Percentiles rank a stretch among this genome's conserved stretches.
Evolutionary conservation across 305 asterid genomes (phyloP).

Genomic region (Solanum hybrid): DNA sequence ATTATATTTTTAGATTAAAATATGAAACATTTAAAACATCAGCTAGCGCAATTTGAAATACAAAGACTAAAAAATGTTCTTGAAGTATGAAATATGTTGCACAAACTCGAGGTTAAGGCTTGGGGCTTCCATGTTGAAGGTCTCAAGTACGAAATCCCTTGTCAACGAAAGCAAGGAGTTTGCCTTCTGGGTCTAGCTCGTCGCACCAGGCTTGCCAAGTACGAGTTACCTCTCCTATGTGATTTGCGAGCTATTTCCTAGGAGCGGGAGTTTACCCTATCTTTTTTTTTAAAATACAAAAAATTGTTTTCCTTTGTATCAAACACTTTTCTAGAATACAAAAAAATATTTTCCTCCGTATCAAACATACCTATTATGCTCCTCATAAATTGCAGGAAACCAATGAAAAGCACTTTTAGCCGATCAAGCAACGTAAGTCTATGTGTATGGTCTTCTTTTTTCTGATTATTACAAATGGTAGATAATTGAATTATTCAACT

Average conservation of each 20-base stretch:
- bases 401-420: neutral
- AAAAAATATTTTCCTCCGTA: neutral
- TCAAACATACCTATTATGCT: neutral
- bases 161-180: too few species aligned
- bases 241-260: too few species aligned
- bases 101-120: too few species aligned
- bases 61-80: neutral
- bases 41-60: neutral
- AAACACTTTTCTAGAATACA: too few species aligned
- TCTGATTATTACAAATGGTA: neutral
- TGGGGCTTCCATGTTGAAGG: too few species aligned
- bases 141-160: too few species aligned
- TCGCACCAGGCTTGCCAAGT: too few species aligned
- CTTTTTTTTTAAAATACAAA: too few species aligned
- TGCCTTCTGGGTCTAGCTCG: too few species aligned
- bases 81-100: too few species aligned
- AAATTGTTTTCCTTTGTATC: too few species aligned
- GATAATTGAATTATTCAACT: neutral
- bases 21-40: neutral
- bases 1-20: neutral
- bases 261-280: accelerated
- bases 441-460: neutral
- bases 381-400: neutral
- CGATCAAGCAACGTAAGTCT: neutral
- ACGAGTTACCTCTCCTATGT: too few species aligned